Base-by-base conservation (phyloP, 306 rosid genomes). In the Adenanthera pavonina region DNA sequence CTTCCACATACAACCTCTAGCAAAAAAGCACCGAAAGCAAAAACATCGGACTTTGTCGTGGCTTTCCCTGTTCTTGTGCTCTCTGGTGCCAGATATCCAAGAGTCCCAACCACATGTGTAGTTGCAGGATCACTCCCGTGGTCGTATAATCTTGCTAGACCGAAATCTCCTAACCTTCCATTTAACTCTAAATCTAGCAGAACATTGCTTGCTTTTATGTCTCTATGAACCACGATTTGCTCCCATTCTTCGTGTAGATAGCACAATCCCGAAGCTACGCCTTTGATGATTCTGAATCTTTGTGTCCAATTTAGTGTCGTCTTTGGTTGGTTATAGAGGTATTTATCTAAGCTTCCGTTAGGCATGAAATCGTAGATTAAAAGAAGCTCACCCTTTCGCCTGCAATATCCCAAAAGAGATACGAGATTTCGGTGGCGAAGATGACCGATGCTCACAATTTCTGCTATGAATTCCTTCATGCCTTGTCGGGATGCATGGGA, bases 171-270 rank as follows among this genome's bases (percentile, higher is more conserved):
- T 49, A 91, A 75, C 38, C 92, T 84, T 3, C 90, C 97, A 79
- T 89, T 91, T 62, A 90, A 72, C 10, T 91, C 90, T 6, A 71
- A 69, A 44, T 93, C 97, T 35, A 91, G 19, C 20, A 93, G 69
- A 4, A 93, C 84, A 86, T 93, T 93, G 61, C 97, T 89, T 16
- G 97, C 94, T 69, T 93, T 91, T 25, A 93, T 89, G 53, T 91
- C 94, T 84, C 97, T 87, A 35, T 91, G 97, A 5, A 93, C 36
- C 59, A 93, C 97, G 5, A 89, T 90, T 43, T 91, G 86, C 41
- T 93, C 97, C 81, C 92, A 89, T 44, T 80, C 97, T 81, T 89
- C 95, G 44, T 92, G 95, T 7, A 92, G 83, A 81, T 91, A 91
- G 4, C 83, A 54, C 59, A 92, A 33, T 44, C 88, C 95, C 0